Evolutionary conservation across 2,329 filamentous ascomycete genomes (phyloP), one percentile per base, ranked within the genome.

Genomic region (Aspergillus sp.): DNA sequence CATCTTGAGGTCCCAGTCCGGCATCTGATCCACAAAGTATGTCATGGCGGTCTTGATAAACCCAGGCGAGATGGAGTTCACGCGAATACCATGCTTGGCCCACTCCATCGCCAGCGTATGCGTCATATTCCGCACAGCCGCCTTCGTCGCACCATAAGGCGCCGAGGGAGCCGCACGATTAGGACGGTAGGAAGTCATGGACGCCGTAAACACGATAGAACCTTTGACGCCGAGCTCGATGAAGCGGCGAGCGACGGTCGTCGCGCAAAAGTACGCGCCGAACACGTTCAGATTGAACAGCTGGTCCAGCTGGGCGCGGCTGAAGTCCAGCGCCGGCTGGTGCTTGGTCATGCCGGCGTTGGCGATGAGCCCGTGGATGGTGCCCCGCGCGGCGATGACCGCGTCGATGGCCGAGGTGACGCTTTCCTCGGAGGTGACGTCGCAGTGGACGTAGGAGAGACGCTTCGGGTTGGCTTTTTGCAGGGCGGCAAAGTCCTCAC

Each of bases 1-100:
- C 70, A 83, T 75, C 68, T 83, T 79, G 55, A 74, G 68, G 51
- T 79, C 77, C 81, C 80, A 84, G 60, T 83, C 81, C 0, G 78
- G 76, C 14, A 74, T 70, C 16, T 74, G 74, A 52, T 76, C 73
- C 5, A 83, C 78, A 58, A 76, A 78, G 61, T 78, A 79, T 5
- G 76, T 79, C 68, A 80, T 68, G 3, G 75, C 75, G 0, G 76
- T 61, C 67, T 65, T 60, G 5, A 76, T 67, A 40, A 75, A 76
- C 0, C 73, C 77, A 0, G 78, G 77, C 0, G 75, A 78, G 43
- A 81, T 68, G 17, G 65, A 69, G 66, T 79, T 80, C 43, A 64
- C 61, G 1, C 60, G 57, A 34, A 64, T 64, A 3, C 58, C 61
- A 45, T 78, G 64, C 49, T 74, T 64, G 4, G 74, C 70, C 72